phyloP scores from a whole-genome alignment of 1,139 yeast genomes.

The Pichia sp. region DNA sequence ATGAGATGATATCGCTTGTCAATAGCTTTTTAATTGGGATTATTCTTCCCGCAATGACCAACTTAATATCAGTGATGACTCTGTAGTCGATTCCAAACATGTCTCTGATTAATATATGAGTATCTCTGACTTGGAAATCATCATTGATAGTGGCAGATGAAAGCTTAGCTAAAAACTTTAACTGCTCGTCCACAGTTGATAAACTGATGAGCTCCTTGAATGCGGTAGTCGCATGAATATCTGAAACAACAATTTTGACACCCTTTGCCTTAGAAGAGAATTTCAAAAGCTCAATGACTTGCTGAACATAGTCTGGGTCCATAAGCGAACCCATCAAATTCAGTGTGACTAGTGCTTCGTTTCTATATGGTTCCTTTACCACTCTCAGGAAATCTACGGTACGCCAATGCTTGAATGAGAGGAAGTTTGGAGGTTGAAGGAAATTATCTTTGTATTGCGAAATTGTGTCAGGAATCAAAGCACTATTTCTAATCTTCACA shows the following conservation, averaged over 20 bases:
- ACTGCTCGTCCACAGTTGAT: slow-evolving; percentile 4
- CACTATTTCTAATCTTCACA: slow-evolving; percentile 29
- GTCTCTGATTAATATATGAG: slow-evolving; percentile 1
- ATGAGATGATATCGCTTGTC: slow-evolving; percentile 18
- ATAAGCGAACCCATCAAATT: slow-evolving; percentile 59
- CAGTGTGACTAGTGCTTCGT: slow-evolving; percentile 36
- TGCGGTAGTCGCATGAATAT: slow-evolving; percentile 17
- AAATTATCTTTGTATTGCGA: slow-evolving; percentile 11
- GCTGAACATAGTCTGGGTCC: slow-evolving; percentile 36
- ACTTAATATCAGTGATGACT: slow-evolving; percentile 5
- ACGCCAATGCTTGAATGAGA: slow-evolving; percentile 7
- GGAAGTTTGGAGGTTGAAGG: slow-evolving; percentile 1
- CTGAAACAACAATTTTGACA: slow-evolving; percentile 39
- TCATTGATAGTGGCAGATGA: slow-evolving; percentile 1
- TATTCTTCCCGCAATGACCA: slow-evolving; percentile 29
- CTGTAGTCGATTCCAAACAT: slow-evolving; percentile 13
- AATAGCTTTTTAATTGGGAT: slow-evolving; percentile 16
- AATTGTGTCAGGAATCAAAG: slow-evolving; percentile 34
- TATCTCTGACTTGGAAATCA: slow-evolving; percentile 10
- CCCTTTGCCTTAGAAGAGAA: slow-evolving; percentile 19
- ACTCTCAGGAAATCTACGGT: slow-evolving; percentile 8
- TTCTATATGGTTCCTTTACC: slow-evolving; percentile 8
- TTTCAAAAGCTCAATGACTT: slow-evolving; percentile 39
- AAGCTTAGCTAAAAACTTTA: background rate
- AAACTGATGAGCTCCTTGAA: slow-evolving; percentile 14